Base-by-base conservation (phyloP, 768 basidiomycete genomes). In the Pholiota conissans region DNA sequence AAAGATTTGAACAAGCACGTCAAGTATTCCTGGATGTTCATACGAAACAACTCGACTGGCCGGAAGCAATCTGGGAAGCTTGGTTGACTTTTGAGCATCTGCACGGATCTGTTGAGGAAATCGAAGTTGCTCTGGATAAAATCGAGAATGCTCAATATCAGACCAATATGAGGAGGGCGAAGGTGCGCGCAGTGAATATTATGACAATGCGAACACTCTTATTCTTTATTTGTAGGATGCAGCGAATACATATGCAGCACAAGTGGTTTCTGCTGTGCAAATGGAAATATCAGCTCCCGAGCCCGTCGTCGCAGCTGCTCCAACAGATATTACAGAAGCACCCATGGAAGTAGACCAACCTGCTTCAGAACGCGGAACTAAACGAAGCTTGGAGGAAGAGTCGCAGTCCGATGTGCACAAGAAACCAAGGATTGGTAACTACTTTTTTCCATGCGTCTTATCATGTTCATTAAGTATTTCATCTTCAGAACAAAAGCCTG, bases 21-120 rank as follows among this genome's bases (percentile, higher is more conserved):
- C 75, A 79, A 22, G 74, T 84, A 6, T 96, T 92, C 69, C 71
- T 75, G 39, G 84, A 87, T 58, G 76, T 90, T 3, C 81, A 85
- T 27, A 75, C 78, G 42, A 90, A 89, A 68, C 84, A 87, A 49
- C 64, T 98, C 35, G 96, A 99, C 71, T 98, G 95, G 89, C 95
- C 97, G 0, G 96, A 99, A 71, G 90, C 88, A 9, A 76, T 98
- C 7, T 96, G 92, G 87, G 92, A 95, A 55, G 88, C 91, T 0
- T 96, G 93, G 91, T 66, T 87, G 16, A 73, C 80, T n/a, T 97
- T 98, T 65, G 96, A 98, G 69, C 84, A 92, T 61, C 73, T 90
- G 3, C 80, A 94, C 64, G 96, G 96, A 0, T 80, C 84, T 22
- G 76, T 92, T 13, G 76, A 82, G 27, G 83, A 86, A 34, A 76